A percentile compares a stretch with the other conserved stretches of the same genome.
Conservation (phyloP, 192 early-diverging fungal genomes). For the Entomortierella beljakovae region DNA sequence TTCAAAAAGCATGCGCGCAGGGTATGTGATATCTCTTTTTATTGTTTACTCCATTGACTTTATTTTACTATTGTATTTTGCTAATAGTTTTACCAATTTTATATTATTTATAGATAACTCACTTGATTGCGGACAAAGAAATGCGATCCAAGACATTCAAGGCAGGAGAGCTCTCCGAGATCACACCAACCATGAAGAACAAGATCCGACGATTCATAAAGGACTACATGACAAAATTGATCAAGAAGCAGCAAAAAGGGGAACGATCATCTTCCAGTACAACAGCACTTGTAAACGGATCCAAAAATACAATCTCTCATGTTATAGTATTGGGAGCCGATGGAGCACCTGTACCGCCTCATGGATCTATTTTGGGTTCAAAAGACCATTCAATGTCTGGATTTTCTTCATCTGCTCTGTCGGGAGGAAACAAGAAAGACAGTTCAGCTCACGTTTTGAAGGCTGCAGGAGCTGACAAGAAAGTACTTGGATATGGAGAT, state of each 20-base stretch:
- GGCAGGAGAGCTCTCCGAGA: slow-evolving; percentile 50
- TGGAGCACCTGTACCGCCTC: background rate
- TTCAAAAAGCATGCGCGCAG: slow-evolving; percentile 67
- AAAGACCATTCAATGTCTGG: background rate
- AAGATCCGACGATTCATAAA: slow-evolving; percentile 65
- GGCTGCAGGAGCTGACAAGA: slow-evolving; percentile 1
- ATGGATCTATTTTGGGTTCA: background rate
- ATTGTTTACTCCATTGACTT: background rate
- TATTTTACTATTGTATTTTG: background rate
- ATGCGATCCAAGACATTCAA: slow-evolving; percentile 55
- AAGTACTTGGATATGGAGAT: slow-evolving; percentile 31
- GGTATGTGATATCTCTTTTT: slow-evolving; percentile 26
- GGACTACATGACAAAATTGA: slow-evolving; percentile 54
- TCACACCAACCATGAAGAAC: slow-evolving; percentile 52
- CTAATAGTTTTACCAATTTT: background rate
- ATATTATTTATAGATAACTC: slow-evolving; percentile 57
- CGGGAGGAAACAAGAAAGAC: background rate
- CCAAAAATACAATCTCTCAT: slow-evolving; percentile 19
- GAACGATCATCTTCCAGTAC: slow-evolving; percentile 34
- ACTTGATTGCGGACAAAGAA: slow-evolving; percentile 66
- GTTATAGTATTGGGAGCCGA: slow-evolving; percentile 21
- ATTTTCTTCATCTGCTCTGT: background rate
- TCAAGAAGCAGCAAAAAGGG: slow-evolving; percentile 52
- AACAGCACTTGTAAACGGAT: slow-evolving; percentile 27
- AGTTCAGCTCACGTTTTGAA: background rate